Conservation (phyloP, 257 asterid genomes). For the Lycium barbarum region DNA sequence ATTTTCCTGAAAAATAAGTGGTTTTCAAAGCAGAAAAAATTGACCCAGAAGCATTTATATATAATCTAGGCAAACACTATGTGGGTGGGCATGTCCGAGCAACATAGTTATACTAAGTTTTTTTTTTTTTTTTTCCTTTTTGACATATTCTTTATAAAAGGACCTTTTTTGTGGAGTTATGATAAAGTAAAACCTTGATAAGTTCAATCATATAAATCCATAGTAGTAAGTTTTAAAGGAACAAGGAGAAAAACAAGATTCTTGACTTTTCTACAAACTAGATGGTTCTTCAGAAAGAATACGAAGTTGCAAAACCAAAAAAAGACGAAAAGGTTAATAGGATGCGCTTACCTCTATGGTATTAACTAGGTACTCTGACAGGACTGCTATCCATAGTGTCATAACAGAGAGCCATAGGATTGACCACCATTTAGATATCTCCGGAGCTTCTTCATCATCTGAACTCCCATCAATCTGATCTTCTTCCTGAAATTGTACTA, state of each 20-base stretch:
- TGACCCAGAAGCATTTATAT: too few relatives aligned
- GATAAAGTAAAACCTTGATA: background rate
- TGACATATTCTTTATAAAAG: background rate
- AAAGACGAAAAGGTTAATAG: background rate
- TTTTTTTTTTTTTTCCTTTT: background rate
- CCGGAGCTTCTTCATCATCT: constrained; percentile 66
- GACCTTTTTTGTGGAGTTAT: background rate
- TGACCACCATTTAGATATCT: constrained; percentile 70
- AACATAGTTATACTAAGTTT: background rate
- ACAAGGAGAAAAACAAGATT: background rate
- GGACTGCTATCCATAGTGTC: constrained; percentile 67
- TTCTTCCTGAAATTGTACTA: constrained; percentile 49
- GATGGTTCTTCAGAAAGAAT: background rate
- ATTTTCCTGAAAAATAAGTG: too few relatives aligned
- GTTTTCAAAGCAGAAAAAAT: too few relatives aligned
- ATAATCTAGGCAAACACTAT: too few relatives aligned
- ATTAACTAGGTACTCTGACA: constrained; percentile 74
- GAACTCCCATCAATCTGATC: constrained; percentile 45
- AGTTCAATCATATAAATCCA: background rate
- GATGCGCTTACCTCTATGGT: constrained; percentile 62
- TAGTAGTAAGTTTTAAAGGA: background rate
- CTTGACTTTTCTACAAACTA: background rate
- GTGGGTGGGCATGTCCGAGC: background rate
- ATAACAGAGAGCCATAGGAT: constrained; percentile 66
- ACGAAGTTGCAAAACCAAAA: background rate